phyloP scores from a whole-genome alignment of 1,284 basidiomycete species.

The Cutaneotrichosporon cavernicola region DNA sequence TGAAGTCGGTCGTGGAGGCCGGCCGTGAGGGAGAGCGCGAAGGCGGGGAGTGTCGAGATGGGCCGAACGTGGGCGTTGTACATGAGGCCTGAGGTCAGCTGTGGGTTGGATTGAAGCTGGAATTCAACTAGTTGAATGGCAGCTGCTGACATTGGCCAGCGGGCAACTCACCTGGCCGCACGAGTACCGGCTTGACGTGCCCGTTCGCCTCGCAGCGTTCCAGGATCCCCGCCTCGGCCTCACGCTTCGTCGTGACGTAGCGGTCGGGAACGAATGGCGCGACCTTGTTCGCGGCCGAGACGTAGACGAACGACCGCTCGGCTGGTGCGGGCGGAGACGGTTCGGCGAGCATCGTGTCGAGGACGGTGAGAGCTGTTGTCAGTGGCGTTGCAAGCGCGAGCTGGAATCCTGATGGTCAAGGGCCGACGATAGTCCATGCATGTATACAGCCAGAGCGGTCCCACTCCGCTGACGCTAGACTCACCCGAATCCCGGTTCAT shows the following conservation, averaged over 20 bases:
- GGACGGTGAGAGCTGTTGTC: conserved; percentile 59
- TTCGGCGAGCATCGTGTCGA: conserved; percentile 63
- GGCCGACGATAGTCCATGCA: no score
- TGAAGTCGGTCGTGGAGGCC: conserved; percentile 61
- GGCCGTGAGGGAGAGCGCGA: conserved; percentile 76
- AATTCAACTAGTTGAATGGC: no score
- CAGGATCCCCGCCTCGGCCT: conserved; percentile 64
- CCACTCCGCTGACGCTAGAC: conserved; percentile 36
- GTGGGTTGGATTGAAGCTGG: not conserved
- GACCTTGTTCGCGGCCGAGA: conserved; percentile 92
- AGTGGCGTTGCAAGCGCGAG: not conserved
- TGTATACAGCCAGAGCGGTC: no score
- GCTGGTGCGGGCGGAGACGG: conserved; percentile 21
- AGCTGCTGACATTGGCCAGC: not conserved
- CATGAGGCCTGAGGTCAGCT: conserved; percentile 67
- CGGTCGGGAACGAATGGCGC: conserved; percentile 77
- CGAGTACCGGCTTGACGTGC: conserved; percentile 61
- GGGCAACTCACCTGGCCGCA: conserved; percentile 72
- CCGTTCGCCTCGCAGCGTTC: conserved; percentile 6
- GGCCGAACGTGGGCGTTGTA: conserved; percentile 94
- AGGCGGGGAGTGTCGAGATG: conserved; percentile 78
- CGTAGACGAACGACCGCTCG: conserved; percentile 72
- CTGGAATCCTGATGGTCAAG: no score
- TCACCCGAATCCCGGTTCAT: conserved; percentile 88
- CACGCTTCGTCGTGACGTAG: conserved; percentile 86